Evolutionary conservation across 495 filamentous ascomycete species (phyloP).

Genomic region (Podospora pseudopauciseta): DNA sequence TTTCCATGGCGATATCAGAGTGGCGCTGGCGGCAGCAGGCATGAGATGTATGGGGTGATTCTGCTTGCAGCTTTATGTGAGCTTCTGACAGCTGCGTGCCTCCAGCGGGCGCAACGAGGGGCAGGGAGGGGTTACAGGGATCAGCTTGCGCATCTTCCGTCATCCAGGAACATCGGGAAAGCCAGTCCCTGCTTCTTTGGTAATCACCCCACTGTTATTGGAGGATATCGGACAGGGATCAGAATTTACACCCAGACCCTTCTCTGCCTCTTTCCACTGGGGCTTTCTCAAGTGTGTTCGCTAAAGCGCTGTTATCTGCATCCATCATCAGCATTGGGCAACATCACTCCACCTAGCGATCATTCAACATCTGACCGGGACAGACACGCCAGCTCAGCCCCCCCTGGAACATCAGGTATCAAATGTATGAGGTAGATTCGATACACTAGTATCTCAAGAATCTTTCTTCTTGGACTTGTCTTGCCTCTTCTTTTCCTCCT

Average conservation of each 20-base stretch:
- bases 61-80: not conserved
- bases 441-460: not conserved
- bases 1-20: not conserved
- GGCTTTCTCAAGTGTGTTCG: slow-evolving; percentile 2
- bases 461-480: slow-evolving; percentile 21
- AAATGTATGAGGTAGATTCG: no score
- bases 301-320: slow-evolving; percentile 1
- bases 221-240: not conserved
- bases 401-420: not conserved
- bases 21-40: not conserved
- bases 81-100: slow-evolving; percentile 3
- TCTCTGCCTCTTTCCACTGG: no score
- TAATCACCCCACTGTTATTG: slow-evolving; percentile 13
- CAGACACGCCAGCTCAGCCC: not conserved
- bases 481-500: slow-evolving; percentile 42
- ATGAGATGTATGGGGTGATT: slow-evolving; percentile 6
- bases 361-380: not conserved
- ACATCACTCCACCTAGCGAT: not conserved
- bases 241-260: no score
- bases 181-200: not conserved
- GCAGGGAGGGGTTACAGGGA: slow-evolving; percentile 1
- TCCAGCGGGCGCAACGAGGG: not conserved
- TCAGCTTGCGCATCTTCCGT: not conserved
- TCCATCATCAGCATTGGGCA: not conserved
- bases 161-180: not conserved